A percentile compares a stretch with the other conserved stretches of the same genome.
These are phyloP conservation scores for Fusarium odoratissimum DNA, from an alignment of 2,329 filamentous ascomycete species.

Conservation along the genomic window DNA sequence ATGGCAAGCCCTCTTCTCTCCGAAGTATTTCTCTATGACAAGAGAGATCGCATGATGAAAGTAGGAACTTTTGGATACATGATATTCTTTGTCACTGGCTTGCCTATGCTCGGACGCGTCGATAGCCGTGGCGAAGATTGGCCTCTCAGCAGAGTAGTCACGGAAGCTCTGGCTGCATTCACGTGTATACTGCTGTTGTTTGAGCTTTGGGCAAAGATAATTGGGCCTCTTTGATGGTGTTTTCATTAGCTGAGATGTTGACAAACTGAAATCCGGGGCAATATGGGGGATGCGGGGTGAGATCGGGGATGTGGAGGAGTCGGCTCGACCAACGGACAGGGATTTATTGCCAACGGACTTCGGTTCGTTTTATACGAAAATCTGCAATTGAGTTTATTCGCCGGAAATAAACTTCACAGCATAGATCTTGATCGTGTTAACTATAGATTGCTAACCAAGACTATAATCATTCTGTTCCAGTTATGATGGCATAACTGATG, in stretches of 20 bases:
- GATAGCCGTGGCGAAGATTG: slow-evolving; percentile 1
- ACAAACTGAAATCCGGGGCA: not conserved
- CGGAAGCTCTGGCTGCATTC: not conserved
- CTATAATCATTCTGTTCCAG: no score
- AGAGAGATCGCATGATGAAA: slow-evolving; percentile 10
- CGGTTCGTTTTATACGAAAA: not conserved
- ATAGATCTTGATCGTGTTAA: not conserved
- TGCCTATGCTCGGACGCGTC: not conserved
- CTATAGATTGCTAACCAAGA: not conserved
- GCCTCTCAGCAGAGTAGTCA: not conserved
- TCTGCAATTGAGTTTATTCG: not conserved
- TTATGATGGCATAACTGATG: no score
- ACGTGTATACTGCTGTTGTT: not conserved
- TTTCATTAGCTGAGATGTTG: not conserved
- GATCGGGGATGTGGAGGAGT: not conserved
- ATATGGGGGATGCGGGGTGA: not conserved
- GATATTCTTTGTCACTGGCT: not conserved
- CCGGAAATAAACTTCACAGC: not conserved
- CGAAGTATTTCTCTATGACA: not conserved
- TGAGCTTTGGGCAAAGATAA: slow-evolving; percentile 10
- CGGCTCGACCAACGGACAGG: not conserved
- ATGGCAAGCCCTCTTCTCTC: slow-evolving; percentile 6
- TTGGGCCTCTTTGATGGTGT: not conserved
- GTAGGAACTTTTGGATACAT: slow-evolving; percentile 6
- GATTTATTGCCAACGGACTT: not conserved